Evolutionary conservation across 371 early-diverging fungal genomes (phyloP).

Genomic region (Apophysomyces variabilis): DNA sequence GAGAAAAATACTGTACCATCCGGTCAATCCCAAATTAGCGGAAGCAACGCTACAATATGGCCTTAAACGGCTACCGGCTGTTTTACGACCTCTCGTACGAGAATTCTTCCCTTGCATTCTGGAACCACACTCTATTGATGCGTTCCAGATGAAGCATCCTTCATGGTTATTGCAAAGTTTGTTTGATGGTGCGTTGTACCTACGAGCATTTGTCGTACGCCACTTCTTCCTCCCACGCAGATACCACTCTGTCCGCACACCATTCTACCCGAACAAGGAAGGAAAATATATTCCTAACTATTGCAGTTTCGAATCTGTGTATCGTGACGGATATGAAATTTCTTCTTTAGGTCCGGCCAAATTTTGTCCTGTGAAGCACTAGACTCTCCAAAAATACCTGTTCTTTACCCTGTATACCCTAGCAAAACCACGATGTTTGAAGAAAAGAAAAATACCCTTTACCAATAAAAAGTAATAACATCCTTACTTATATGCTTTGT

Average conservation of each 20-base stretch:
- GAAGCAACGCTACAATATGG: background rate
- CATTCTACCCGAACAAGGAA: background rate
- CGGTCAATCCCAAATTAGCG: background rate
- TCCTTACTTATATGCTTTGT: too few relatives aligned
- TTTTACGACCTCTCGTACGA: background rate
- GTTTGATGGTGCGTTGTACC: background rate
- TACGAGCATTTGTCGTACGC: background rate
- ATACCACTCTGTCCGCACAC: background rate
- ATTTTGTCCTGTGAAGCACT: constrained; percentile 1
- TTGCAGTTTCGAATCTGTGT: background rate
- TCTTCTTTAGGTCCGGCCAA: background rate
- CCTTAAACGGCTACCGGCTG: background rate
- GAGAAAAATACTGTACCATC: background rate
- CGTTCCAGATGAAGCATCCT: background rate
- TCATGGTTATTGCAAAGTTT: background rate
- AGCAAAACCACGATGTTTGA: too few relatives aligned
- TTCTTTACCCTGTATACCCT: too few relatives aligned
- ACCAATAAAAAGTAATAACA: too few relatives aligned
- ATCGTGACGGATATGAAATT: background rate
- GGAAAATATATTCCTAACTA: background rate
- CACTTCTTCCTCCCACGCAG: background rate
- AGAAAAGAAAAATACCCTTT: too few relatives aligned
- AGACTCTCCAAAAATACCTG: too few relatives aligned
- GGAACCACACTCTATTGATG: too few relatives aligned
- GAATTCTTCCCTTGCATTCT: background rate